These are phyloP conservation scores for Coniochaeta hoffmannii DNA, from an alignment of 2,329 filamentous ascomycete genomes.

Conservation along the genomic window DNA sequence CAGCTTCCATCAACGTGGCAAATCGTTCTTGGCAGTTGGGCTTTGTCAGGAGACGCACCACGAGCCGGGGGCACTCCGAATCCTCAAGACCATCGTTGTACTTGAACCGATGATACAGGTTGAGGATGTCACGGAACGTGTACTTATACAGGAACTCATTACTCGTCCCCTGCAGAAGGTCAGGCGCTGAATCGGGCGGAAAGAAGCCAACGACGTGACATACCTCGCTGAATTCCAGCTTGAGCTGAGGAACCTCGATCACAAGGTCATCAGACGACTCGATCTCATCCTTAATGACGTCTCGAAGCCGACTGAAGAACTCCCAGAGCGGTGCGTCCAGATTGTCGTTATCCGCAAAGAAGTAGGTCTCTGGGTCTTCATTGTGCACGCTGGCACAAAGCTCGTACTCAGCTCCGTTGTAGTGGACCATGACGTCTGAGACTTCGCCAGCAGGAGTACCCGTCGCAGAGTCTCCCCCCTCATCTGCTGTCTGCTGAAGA, in stretches of 20 bases:
- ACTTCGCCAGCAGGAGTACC: background rate
- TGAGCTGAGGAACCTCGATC: constrained; percentile 44
- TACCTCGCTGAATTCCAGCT: constrained; percentile 46
- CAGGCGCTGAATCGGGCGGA: background rate
- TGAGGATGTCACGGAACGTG: constrained; percentile 16
- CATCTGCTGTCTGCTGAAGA: background rate
- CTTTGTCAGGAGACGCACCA: constrained; percentile 13
- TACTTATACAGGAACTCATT: constrained; percentile 13
- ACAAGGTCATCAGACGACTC: constrained; percentile 38
- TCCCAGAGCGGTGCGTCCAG: constrained; percentile 36
- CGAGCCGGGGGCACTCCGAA: constrained; percentile 6
- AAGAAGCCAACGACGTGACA: constrained; percentile 10
- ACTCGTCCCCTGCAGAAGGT: constrained; percentile 8
- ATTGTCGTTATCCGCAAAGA: constrained; percentile 34
- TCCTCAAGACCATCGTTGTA: constrained; percentile 6
- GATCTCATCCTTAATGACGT: constrained; percentile 38
- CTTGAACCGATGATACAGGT: constrained; percentile 12
- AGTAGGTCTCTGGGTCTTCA: constrained; percentile 32
- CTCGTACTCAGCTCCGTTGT: constrained; percentile 22
- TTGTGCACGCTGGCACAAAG: constrained; percentile 24
- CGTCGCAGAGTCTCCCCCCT: background rate
- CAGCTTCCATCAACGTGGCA: constrained; percentile 12
- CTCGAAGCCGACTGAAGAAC: constrained; percentile 35
- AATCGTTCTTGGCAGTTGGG: constrained; percentile 17
- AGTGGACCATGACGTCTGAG: constrained; percentile 22